Evolutionary conservation across 768 basidiomycete genomes (phyloP).

Genomic region (Tylopilus cervinicoccineus): DNA sequence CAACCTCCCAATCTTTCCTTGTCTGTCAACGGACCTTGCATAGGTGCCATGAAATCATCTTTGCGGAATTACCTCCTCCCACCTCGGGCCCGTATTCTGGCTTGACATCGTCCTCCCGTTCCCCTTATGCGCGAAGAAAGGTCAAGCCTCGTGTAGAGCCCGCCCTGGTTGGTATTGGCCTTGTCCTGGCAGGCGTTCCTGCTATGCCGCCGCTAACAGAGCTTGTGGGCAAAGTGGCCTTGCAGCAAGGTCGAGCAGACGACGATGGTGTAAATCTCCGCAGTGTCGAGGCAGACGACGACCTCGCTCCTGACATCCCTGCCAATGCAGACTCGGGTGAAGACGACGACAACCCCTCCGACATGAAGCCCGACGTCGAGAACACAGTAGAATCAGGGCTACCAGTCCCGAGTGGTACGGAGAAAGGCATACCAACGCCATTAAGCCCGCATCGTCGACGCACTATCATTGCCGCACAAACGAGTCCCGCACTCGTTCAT

Average conservation of each 20-base stretch:
- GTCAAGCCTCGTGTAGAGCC: constrained; percentile 73
- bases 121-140: constrained; percentile 53
- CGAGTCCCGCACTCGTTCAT: constrained; percentile 68
- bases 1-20: constrained; percentile 72
- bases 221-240: constrained; percentile 75
- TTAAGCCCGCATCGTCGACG: constrained; percentile 35
- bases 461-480: constrained; percentile 64
- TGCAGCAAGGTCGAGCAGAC: constrained; percentile 84
- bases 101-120: constrained; percentile 45
- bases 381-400: constrained; percentile 12
- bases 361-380: constrained; percentile 37
- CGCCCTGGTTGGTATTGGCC: constrained; percentile 79
- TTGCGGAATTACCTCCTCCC: constrained; percentile 75
- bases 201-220: constrained; percentile 72
- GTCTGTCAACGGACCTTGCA: constrained; percentile 91
- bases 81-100: constrained; percentile 64
- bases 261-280: constrained; percentile 50
- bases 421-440: constrained; percentile 7
- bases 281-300: constrained; percentile 46
- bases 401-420: constrained; percentile 11
- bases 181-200: constrained; percentile 71
- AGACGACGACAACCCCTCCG: constrained; percentile 43
- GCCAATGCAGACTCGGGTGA: constrained; percentile 24
- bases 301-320: constrained; percentile 30
- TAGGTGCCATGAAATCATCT: constrained; percentile 94